Percentiles rank a stretch among this genome's conserved stretches.
These are phyloP conservation scores for Candida andamanensis DNA, from an alignment of 805 yeast genomes.

Conservation along the genomic window DNA sequence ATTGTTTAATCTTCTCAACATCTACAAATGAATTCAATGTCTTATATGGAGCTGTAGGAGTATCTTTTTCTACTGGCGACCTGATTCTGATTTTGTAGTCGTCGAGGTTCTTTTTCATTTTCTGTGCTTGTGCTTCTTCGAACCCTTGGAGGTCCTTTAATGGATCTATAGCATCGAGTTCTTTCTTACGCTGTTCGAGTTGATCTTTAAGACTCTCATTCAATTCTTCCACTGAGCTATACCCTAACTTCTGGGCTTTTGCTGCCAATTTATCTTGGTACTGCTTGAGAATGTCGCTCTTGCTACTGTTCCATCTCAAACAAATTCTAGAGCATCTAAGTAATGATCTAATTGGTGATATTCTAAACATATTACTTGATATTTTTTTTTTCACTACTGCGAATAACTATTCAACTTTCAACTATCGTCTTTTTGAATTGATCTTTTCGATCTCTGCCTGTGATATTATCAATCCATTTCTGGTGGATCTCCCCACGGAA, in stretches of 20 bases:
- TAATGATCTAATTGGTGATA: too few species aligned
- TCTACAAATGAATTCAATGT: conserved; percentile 69
- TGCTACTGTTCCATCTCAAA: conserved; percentile 3
- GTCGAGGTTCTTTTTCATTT: conserved; percentile 17
- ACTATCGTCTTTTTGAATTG: conserved; percentile 16
- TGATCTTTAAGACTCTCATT: conserved; percentile 57
- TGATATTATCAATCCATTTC: conserved; percentile 72
- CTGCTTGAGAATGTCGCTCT: conserved; percentile 7
- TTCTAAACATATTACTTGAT: too few species aligned
- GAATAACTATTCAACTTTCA: too few species aligned
- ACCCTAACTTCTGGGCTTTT: conserved; percentile 33
- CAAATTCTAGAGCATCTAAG: too few species aligned
- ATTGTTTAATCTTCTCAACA: conserved; percentile 53
- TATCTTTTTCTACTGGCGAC: conserved; percentile 28
- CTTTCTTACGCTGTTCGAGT: conserved; percentile 50
- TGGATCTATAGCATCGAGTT: conserved; percentile 63
- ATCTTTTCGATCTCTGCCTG: conserved; percentile 57
- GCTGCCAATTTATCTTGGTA: conserved; percentile 30
- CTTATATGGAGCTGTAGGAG: conserved; percentile 54
- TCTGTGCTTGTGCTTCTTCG: conserved; percentile 35
- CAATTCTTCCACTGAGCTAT: conserved; percentile 49
- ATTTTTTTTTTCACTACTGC: too few species aligned
- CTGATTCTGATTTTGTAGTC: conserved; percentile 28
- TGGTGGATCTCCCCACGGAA: conserved; percentile 69
- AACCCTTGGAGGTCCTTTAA: conserved; percentile 58